Conservation (phyloP, 1,139 yeast species). For the Scheffersomyces quercinus region DNA sequence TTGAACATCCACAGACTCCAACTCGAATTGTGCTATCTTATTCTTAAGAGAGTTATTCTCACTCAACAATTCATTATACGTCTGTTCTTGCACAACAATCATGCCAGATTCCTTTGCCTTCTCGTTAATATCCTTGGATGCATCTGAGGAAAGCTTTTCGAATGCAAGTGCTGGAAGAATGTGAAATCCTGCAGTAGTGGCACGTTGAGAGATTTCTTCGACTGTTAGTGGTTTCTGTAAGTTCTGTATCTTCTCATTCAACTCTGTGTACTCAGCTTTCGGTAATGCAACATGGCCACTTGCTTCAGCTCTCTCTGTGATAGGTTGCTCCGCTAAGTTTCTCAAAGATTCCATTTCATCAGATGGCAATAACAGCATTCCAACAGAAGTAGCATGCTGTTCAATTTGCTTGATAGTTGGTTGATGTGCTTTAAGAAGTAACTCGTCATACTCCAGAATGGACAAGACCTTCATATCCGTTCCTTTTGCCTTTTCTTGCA, state of each 20-base stretch:
- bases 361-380: constrained; percentile 26
- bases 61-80: constrained; percentile 15
- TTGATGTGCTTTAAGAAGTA: constrained; percentile 36
- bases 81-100: constrained; percentile 22
- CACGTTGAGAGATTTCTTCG: constrained; percentile 13
- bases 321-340: constrained; percentile 9
- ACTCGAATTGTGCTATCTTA: neutral
- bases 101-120: constrained; percentile 27
- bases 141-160: constrained; percentile 16
- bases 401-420: constrained; percentile 36
- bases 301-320: constrained; percentile 13
- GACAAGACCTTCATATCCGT: constrained; percentile 23
- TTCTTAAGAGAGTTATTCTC: constrained; percentile 4
- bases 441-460: constrained; percentile 30
- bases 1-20: neutral
- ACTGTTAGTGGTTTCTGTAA: constrained; percentile 17
- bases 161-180: constrained; percentile 18
- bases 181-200: constrained; percentile 22
- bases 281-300: constrained; percentile 11
- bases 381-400: constrained; percentile 28
- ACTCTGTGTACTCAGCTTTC: constrained; percentile 9
- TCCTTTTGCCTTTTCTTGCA: constrained; percentile 28
- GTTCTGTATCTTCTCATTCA: constrained; percentile 14
- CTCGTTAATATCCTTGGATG: constrained; percentile 9
- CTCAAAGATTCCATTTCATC: constrained; percentile 25